These are phyloP conservation scores for Pleurotus salmoneostramineus DNA, from an alignment of 768 basidiomycete species.

Conservation along the genomic window DNA sequence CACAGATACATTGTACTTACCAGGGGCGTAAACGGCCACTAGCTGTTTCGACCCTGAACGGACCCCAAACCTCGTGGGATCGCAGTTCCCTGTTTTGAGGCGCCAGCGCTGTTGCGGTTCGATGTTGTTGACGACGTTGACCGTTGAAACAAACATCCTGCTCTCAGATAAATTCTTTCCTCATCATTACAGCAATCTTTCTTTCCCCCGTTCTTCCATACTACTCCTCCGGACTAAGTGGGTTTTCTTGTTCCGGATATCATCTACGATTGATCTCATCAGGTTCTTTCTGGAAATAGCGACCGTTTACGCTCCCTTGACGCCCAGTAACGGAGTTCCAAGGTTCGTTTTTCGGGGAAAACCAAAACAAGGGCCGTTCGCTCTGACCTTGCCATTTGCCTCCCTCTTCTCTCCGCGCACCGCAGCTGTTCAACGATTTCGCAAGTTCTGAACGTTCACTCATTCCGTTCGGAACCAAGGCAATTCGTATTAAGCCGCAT, in stretches of 20 bases:
- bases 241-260: neutral
- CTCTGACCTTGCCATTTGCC: neutral
- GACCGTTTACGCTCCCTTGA: neutral
- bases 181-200: neutral
- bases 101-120: neutral
- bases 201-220: neutral
- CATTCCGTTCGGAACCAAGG: neutral
- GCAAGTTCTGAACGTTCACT: constrained; percentile 5
- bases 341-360: constrained; percentile 3
- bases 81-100: neutral
- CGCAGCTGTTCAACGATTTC: neutral
- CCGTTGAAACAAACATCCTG: neutral
- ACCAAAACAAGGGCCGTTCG: neutral
- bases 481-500: neutral
- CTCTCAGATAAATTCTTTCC: neutral
- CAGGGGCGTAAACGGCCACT: too few species aligned
- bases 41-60: neutral
- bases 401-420: neutral
- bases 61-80: neutral
- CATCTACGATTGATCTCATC: constrained; percentile 5
- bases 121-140: neutral
- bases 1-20: neutral
- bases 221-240: neutral
- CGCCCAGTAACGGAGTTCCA: constrained; percentile 1
- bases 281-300: neutral